Base-by-base conservation (phyloP, 2,329 filamentous ascomycete species). In the Ophiostoma novo-ulmi region DNA sequence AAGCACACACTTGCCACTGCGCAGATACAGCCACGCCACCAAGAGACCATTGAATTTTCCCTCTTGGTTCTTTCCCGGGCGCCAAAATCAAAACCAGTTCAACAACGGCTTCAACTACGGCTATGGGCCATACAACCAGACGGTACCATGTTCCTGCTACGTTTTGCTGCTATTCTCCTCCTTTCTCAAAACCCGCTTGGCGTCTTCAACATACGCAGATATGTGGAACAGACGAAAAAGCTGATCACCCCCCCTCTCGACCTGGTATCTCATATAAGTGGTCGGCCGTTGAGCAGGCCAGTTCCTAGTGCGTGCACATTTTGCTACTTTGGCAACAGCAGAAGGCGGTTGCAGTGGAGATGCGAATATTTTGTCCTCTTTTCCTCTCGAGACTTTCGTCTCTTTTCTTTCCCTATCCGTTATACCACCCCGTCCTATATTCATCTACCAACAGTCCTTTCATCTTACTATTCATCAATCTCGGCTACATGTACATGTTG, bases 341-440 rank as follows among this genome's bases (percentile, higher is more conserved):
- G 11, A 13, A 10, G 52, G n/a, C 26, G 52, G 52, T 58, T 26
- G 52, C 22, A 26, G 52, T 58, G 52, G 52, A 26, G 52, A 26
- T 58, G 52, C 52, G 11, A 1, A 1, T 5, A 10, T 26, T 58
- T 26, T 58, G 52, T 26, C 22, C n/a, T 22, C 52, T 14, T 58
- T 26, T 22, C 11, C 22, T 22, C 26, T 58, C 4, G 10, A 58
- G n/a, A 58, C 20, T 14, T 8, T 2, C 17, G 44, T 48, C 17
- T 20, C 20, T 58, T 26, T 10, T 58, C 1, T 22, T 58, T 8
- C 22, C 52, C 11, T 17, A 58, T 26, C n/a, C 3, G n/a, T 6
- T 26, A 58, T 58, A 58, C 17, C 22, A 58, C 52, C 52, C 52
- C n/a, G 10, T 58, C 22, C 52, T 58, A 58, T 58, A 58, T 58